Evolutionary conservation across 305 asterid genomes (phyloP), one percentile per base, ranked within the genome.

Genomic region (Withania somnifera): DNA sequence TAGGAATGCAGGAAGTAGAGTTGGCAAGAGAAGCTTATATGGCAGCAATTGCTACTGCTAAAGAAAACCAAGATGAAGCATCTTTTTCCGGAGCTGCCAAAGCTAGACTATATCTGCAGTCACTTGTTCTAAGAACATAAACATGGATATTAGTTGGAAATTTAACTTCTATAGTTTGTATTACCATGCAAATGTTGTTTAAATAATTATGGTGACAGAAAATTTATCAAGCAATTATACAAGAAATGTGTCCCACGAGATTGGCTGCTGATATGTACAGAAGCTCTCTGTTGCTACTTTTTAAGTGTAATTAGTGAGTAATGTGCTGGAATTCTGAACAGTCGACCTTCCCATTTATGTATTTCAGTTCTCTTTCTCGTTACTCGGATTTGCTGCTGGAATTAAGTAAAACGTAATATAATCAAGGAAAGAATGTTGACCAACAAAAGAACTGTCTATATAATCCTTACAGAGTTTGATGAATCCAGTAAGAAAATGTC

Each of bases 11-110:
- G 88, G 85, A 86, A 79, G 17, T 93, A 84, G 97, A 93, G 87
- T 91, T 83, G 40, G 97, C 99, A 80, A 88, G 90, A 84, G 97
- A 88, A 87, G 95, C 97, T 22, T 95, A 93, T 86, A 79, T 86
- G 67, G 82, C 86, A 77, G 95, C 97, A 58, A 90, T 95, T 87
- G 89, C 88, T 3, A 88, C 90, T 81, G 95, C 93, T 71, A 95
- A 89, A 86, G 94, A 88, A 78, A 91, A 84, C 81, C 92, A 84
- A 87, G 95, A 91, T 1, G 94, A 91, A 66, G 91, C 86, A 86
- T 92, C 97, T 32, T 42, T 95, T 66, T 90, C 93, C 36, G 94
- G 90, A 66, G 99, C 98, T 60, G 91, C 94, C 52, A 81, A 57
- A 79, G 97, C 97, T 60, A 93, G 99, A 86, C 82, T 83, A 66